Percentiles rank a stretch among this genome's conserved stretches.
phyloP scores from a whole-genome alignment of 2,329 filamentous ascomycete species.

The Cercospora sp. region DNA sequence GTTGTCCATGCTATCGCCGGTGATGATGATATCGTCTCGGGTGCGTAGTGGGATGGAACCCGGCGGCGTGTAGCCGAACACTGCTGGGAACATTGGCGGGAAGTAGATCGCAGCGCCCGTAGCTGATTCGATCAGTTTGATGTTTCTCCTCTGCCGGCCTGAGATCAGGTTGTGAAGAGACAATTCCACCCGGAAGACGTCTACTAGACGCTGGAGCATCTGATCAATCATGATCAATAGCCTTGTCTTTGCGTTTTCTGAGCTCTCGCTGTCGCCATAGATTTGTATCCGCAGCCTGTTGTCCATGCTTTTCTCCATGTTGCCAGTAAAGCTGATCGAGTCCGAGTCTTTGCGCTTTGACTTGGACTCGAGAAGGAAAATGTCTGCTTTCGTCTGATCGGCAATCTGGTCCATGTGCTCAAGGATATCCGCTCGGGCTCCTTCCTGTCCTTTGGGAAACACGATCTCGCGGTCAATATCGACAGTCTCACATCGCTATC shows the following conservation, averaged over 20 bases:
- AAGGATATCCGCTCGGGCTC: slow-evolving; percentile 66
- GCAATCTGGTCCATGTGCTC: slow-evolving; percentile 86
- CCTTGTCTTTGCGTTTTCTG: slow-evolving; percentile 94
- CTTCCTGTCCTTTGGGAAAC: slow-evolving; percentile 65
- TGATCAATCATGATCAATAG: slow-evolving; percentile 97
- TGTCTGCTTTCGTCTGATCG: slow-evolving; percentile 87
- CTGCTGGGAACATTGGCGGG: slow-evolving; percentile 85
- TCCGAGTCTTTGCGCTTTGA: slow-evolving; percentile 67
- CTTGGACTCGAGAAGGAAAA: slow-evolving; percentile 92
- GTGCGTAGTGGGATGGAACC: slow-evolving; percentile 74
- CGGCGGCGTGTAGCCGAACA: slow-evolving; percentile 85
- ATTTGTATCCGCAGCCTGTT: slow-evolving; percentile 90
- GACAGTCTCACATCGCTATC: slow-evolving; percentile 84
- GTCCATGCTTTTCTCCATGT: slow-evolving; percentile 78
- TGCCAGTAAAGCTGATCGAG: slow-evolving; percentile 72
- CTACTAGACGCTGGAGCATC: slow-evolving; percentile 73
- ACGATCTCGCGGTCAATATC: slow-evolving; percentile 91
- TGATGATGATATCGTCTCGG: slow-evolving; percentile 91
- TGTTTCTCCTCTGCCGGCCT: slow-evolving; percentile 92
- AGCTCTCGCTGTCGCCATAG: slow-evolving; percentile 91
- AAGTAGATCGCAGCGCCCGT: slow-evolving; percentile 98
- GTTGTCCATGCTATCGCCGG: slow-evolving; percentile 79
- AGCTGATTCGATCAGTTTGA: slow-evolving; percentile 93
- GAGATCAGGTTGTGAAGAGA: slow-evolving; percentile 90
- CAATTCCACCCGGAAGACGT: slow-evolving; percentile 78